Evolutionary conservation across 164 flowering plant species (phyloP), one percentile per base, ranked within the genome.

Genomic region (Stephania cephalantha): DNA sequence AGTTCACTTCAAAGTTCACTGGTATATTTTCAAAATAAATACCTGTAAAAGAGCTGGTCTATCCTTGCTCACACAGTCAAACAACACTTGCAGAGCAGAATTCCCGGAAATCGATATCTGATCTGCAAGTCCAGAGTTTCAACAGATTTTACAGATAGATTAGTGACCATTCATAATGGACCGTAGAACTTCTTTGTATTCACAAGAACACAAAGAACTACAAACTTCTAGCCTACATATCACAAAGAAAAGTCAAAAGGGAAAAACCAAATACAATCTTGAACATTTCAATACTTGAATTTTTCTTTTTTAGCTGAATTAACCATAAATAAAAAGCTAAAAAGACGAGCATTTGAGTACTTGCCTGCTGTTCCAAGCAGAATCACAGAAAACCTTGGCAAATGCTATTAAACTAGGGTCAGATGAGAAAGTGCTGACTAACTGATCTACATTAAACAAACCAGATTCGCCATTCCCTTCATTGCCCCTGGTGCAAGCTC

Each of bases 31-130:
- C 13, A 6, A 15, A 70, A 11, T 44, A 30, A n/a, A 76, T 83
- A 92, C 99, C 98, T 93, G 97, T 76, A 93, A 75, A 73, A 95
- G 90, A 74, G 95, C 91, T 50, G 99, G 96, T 80, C 94, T 89
- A 83, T 93, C 99, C 86, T 93, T 93, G 94, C 97, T 93, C 74
- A 95, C 88, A 77, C 99, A 95, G 76, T 93, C 98, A 80, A 93
- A 90, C 68, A 95, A 76, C n/a, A 93, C 92, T 92, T 92, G 99
- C 83, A n/a, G 90, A 81, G 85, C 99, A 92, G 79, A 95, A 95
- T 52, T 93, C 97, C 81, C 87, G 90, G 83, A 95, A 95, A 79
- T 90, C 93, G 68, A 78, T 80, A 82, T 90, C 96, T 44, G 86
- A 83, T 78, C 99, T 95, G 95, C 84, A 88, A 53, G 61, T 12